phyloP scores from a whole-genome alignment of 495 filamentous ascomycete species.

The Neurospora sp. region DNA sequence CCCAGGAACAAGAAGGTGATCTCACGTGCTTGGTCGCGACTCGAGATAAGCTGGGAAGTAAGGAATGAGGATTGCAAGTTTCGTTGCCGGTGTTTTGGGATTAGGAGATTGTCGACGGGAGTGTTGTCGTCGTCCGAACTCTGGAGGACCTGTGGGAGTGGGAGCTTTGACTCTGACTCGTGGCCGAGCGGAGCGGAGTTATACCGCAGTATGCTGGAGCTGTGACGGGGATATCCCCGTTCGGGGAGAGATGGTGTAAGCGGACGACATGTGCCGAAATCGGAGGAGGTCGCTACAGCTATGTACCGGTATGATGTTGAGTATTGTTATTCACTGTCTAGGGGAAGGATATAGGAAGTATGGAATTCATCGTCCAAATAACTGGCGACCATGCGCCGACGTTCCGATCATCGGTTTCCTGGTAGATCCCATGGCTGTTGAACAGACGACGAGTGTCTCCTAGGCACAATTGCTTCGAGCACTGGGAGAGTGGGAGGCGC shows the following conservation, averaged over 20 bases:
- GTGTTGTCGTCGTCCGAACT: background rate
- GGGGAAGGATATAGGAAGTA: no score
- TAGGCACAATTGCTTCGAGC: background rate
- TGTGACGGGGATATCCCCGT: background rate
- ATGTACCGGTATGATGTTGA: no score
- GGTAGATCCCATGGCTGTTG: no score
- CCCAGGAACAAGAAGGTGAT: background rate
- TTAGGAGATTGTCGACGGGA: background rate
- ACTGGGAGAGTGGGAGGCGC: background rate
- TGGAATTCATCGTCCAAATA: no score
- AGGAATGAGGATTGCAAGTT: background rate
- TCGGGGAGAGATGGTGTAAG: background rate
- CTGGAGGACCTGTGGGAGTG: background rate
- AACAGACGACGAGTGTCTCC: background rate
- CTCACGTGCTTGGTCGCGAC: background rate
- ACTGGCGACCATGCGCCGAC: no score
- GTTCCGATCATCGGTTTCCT: no score
- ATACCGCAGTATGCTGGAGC: background rate
- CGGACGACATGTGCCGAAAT: background rate
- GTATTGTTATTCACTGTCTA: background rate
- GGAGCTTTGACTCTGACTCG: background rate
- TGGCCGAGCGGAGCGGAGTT: background rate
- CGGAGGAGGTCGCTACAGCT: no score
- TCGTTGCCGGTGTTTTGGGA: background rate
- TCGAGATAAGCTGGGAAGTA: background rate